These are phyloP conservation scores for Silene latifolia DNA, from an alignment of 148 eudicot species.

Conservation along the genomic window DNA sequence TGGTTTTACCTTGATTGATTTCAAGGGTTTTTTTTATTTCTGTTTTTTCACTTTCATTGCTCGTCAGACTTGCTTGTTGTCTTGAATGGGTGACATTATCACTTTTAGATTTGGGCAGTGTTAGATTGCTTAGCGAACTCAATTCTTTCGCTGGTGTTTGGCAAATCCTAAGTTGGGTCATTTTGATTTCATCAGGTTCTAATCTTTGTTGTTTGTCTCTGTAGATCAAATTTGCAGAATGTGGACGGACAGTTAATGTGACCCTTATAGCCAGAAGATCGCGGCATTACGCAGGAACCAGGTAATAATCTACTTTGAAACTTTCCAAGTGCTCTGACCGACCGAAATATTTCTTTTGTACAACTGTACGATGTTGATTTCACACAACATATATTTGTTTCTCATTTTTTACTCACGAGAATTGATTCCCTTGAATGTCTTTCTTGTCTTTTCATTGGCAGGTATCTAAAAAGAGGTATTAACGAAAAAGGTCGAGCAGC, in stretches of 20 bases:
- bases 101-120: not conserved
- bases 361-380: not conserved
- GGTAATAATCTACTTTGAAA: constrained; percentile 33
- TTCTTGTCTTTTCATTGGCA: constrained; percentile 29
- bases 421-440: not conserved
- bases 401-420: not conserved
- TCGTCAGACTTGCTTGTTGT: too few species aligned
- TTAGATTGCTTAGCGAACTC: too few species aligned
- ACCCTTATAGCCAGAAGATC: constrained; percentile 92
- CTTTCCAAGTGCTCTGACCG: not conserved
- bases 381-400: not conserved
- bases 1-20: too few species aligned
- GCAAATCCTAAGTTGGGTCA: too few species aligned
- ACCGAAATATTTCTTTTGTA: not conserved
- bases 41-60: too few species aligned
- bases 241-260: constrained; percentile 56
- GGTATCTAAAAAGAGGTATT: constrained; percentile 92
- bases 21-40: too few species aligned
- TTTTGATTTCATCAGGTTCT: too few species aligned
- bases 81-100: too few species aligned
- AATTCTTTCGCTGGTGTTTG: too few species aligned
- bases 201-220: constrained; percentile 6
- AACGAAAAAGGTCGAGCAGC: constrained; percentile 98
- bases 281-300: constrained; percentile 94
- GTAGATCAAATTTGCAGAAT: constrained; percentile 57